These are phyloP conservation scores for Yamadazyma sp. DNA, from an alignment of 1,139 yeast species.

Conservation along the genomic window DNA sequence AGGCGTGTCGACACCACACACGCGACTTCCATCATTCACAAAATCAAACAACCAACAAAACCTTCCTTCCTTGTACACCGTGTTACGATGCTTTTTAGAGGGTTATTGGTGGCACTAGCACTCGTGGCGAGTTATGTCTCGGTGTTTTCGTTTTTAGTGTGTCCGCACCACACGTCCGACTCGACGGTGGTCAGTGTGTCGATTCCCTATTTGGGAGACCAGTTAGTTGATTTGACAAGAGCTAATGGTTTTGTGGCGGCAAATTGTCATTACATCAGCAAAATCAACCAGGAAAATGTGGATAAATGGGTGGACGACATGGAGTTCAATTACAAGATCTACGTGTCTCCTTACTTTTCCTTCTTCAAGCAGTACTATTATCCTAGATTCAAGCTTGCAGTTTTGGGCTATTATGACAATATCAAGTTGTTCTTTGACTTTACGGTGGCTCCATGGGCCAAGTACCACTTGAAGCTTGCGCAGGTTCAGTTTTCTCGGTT, in stretches of 20 bases:
- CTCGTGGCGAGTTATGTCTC: slow-evolving; percentile 3
- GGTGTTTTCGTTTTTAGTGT: slow-evolving; percentile 7
- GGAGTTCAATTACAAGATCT: slow-evolving; percentile 16
- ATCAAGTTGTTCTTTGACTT: neutral
- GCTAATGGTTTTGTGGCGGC: slow-evolving; percentile 7
- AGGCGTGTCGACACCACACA: too few species aligned
- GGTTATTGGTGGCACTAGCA: neutral
- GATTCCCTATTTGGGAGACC: neutral
- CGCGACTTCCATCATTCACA: too few species aligned
- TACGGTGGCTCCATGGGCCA: neutral
- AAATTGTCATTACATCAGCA: slow-evolving; percentile 12
- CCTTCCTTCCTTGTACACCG: neutral
- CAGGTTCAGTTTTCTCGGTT: neutral
- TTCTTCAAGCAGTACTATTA: slow-evolving; percentile 12
- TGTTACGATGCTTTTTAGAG: neutral
- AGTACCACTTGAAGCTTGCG: neutral
- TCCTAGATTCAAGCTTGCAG: slow-evolving; percentile 12
- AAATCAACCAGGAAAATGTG: slow-evolving; percentile 14
- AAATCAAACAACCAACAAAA: neutral
- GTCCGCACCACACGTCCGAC: slow-evolving; percentile 7
- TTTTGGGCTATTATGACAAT: slow-evolving; percentile 4
- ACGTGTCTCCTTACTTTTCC: slow-evolving; percentile 11
- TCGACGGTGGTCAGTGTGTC: slow-evolving; percentile 1
- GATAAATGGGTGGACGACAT: slow-evolving; percentile 10
- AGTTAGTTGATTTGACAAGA: slow-evolving; percentile 5